A percentile compares a stretch with the other conserved stretches of the same genome.
Conservation (phyloP, 352 stramenopile species). For the Phytophthora cajani region DNA sequence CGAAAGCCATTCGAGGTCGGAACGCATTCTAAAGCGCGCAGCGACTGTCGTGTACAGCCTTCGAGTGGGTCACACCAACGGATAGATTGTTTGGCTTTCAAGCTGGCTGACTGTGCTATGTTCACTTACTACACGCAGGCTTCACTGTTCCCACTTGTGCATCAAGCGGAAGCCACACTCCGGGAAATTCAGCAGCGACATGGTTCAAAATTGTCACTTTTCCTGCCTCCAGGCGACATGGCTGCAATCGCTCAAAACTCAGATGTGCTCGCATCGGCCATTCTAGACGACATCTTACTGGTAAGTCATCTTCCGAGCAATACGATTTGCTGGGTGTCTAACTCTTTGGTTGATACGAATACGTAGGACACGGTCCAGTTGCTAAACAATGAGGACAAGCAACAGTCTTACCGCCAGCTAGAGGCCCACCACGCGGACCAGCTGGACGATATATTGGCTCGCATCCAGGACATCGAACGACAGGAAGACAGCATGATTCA, state of each 20-base stretch:
- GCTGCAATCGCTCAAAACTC: constrained; percentile 53
- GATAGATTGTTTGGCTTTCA: not conserved
- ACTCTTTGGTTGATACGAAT: not conserved
- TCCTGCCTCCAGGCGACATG: constrained; percentile 49
- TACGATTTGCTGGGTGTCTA: not conserved
- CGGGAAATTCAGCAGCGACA: constrained; percentile 48
- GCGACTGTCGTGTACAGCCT: constrained; percentile 59
- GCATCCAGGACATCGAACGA: constrained; percentile 57
- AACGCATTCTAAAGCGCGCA: constrained; percentile 48
- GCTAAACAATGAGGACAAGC: constrained; percentile 61
- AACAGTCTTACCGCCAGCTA: constrained; percentile 32
- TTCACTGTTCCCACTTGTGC: constrained; percentile 57
- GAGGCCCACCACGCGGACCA: constrained; percentile 37
- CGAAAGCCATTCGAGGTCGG: constrained; percentile 26
- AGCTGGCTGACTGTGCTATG: constrained; percentile 1
- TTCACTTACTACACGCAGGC: constrained; percentile 26
- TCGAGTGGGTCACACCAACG: constrained; percentile 27
- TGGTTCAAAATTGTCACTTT: constrained; percentile 46
- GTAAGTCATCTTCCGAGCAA: constrained; percentile 29
- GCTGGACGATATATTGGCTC: constrained; percentile 56
- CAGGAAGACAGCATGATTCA: constrained; percentile 48
- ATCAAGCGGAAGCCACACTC: constrained; percentile 59
- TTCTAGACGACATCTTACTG: constrained; percentile 71
- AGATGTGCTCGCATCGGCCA: constrained; percentile 55
- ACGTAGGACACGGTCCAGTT: constrained; percentile 59